These are phyloP conservation scores for Calonectria fujianensis DNA, from an alignment of 2,329 filamentous ascomycete species.

Conservation along the genomic window DNA sequence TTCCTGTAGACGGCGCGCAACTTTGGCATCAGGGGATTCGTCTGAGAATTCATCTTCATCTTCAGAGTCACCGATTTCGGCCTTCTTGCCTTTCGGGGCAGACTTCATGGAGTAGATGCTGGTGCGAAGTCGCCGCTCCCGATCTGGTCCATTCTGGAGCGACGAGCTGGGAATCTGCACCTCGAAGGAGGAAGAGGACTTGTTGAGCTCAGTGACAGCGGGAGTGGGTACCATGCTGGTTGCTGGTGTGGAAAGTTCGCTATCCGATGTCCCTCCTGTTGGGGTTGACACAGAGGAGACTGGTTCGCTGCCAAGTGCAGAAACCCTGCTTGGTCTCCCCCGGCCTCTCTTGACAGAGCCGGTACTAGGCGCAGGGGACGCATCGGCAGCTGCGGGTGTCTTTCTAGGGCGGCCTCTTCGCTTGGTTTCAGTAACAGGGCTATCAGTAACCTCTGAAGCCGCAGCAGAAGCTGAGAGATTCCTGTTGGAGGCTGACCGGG, in stretches of 20 bases:
- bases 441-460: conserved; percentile 18
- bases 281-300: conserved; percentile 59
- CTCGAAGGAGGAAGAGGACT: conserved; percentile 54
- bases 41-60: conserved; percentile 57
- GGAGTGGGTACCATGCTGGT: conserved; percentile 63
- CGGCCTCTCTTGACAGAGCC: conserved; percentile 39
- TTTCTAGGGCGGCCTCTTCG: conserved; percentile 55
- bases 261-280: conserved; percentile 56
- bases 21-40: conserved; percentile 53
- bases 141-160: conserved; percentile 43
- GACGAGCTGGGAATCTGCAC: conserved; percentile 55
- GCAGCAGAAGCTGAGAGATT: conserved; percentile 39
- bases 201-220: conserved; percentile 49
- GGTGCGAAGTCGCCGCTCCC: conserved; percentile 57
- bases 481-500: conserved; percentile 53
- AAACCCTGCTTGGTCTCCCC: conserved; percentile 46
- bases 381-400: conserved; percentile 31
- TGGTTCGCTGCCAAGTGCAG: conserved; percentile 53
- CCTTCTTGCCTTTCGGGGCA: conserved; percentile 65
- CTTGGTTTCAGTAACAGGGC: conserved; percentile 30
- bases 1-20: conserved; percentile 60
- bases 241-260: conserved; percentile 60
- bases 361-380: conserved; percentile 26
- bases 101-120: conserved; percentile 71
- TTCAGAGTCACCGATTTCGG: conserved; percentile 65